Conservation (phyloP, 2,329 filamentous ascomycete genomes). For the Alternaria viburni region DNA sequence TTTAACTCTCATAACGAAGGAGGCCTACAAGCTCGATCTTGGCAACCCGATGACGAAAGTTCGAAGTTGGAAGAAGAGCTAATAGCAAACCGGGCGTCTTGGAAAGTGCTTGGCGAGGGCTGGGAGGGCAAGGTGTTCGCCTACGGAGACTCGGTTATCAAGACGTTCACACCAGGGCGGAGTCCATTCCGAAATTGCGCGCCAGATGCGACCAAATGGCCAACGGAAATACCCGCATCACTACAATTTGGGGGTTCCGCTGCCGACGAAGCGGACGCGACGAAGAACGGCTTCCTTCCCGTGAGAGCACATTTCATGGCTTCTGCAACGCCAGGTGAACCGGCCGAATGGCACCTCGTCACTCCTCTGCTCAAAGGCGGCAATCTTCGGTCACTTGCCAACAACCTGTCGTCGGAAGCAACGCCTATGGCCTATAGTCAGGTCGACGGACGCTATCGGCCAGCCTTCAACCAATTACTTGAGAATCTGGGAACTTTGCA, state of each 20-base stretch:
- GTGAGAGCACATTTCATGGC: constrained; percentile 26
- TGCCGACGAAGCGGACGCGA: neutral
- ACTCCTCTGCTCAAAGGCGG: constrained; percentile 25
- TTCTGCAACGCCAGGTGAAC: constrained; percentile 6
- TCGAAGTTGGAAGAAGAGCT: constrained; percentile 21
- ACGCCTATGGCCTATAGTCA: constrained; percentile 6
- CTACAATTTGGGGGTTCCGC: constrained; percentile 21
- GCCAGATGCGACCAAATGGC: constrained; percentile 23
- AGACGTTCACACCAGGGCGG: constrained; percentile 30
- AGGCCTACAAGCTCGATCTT: neutral
- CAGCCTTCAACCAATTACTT: constrained; percentile 37
- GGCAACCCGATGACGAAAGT: constrained; percentile 11
- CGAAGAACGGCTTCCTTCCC: constrained; percentile 20
- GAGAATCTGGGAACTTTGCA: constrained; percentile 33
- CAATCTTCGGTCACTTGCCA: constrained; percentile 16
- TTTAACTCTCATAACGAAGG: constrained; percentile 6
- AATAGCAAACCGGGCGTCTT: constrained; percentile 24
- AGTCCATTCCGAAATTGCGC: constrained; percentile 38
- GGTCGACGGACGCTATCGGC: constrained; percentile 37
- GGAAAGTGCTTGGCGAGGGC: constrained; percentile 29
- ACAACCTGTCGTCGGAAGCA: neutral
- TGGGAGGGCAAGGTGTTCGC: constrained; percentile 33
- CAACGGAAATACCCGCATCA: constrained; percentile 37
- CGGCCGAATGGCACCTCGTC: constrained; percentile 28
- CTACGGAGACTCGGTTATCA: constrained; percentile 32